These are phyloP conservation scores for Coemansia sp. DNA, from an alignment of 192 early-diverging fungal genomes.

Conservation along the genomic window DNA sequence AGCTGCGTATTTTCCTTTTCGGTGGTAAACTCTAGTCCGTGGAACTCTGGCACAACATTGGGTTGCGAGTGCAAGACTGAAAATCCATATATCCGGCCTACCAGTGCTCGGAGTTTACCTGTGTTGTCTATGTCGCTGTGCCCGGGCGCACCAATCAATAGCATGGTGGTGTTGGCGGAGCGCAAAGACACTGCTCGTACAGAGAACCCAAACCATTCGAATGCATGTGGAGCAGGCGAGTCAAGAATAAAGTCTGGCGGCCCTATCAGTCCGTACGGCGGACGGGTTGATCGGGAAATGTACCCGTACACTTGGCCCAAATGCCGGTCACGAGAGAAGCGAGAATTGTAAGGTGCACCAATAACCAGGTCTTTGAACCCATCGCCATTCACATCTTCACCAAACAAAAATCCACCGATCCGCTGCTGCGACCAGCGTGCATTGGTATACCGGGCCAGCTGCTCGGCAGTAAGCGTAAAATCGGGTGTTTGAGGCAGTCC, in stretches of 20 bases:
- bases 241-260: constrained; percentile 43
- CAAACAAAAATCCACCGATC: constrained; percentile 52
- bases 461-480: constrained; percentile 42
- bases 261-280: neutral
- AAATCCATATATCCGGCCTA: constrained; percentile 60
- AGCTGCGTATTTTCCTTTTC: constrained; percentile 39
- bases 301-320: constrained; percentile 55
- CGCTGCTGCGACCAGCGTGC: constrained; percentile 22
- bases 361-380: constrained; percentile 66
- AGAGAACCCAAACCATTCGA: constrained; percentile 59
- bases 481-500: constrained; percentile 57
- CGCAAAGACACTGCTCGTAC: constrained; percentile 21
- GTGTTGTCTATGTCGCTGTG: constrained; percentile 19
- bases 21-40: constrained; percentile 27
- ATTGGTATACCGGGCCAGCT: constrained; percentile 22
- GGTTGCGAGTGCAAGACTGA: constrained; percentile 1
- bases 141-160: constrained; percentile 61
- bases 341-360: constrained; percentile 61
- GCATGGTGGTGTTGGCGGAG: constrained; percentile 13
- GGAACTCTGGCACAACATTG: neutral
- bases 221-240: constrained; percentile 31
- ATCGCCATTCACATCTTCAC: constrained; percentile 65
- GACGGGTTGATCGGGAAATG: constrained; percentile 14
- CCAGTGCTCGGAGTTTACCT: constrained; percentile 17
- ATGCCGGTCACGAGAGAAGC: constrained; percentile 24